These are phyloP conservation scores for Coriolopsis trogii DNA, from an alignment of 1,284 basidiomycete species.

Conservation along the genomic window DNA sequence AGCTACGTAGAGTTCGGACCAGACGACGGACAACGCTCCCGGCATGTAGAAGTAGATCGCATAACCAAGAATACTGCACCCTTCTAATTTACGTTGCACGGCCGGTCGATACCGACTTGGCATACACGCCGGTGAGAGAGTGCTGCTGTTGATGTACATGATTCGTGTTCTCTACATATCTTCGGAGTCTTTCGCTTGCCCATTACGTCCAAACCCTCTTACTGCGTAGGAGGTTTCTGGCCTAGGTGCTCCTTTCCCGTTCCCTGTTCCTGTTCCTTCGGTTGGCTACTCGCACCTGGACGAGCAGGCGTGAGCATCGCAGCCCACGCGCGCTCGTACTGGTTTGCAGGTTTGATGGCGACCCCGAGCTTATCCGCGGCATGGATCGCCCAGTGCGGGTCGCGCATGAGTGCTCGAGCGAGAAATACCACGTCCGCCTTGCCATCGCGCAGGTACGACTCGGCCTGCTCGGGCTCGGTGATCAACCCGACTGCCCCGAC, in stretches of 20 bases:
- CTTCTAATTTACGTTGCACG: background rate
- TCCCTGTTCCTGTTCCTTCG: background rate
- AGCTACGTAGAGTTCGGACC: constrained; percentile 3
- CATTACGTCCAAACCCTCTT: background rate
- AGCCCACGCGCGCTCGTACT: constrained; percentile 67
- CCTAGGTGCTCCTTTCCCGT: constrained; percentile 6
- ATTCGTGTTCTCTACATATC: no score
- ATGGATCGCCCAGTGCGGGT: constrained; percentile 57
- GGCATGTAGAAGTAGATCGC: constrained; percentile 20
- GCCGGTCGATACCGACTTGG: background rate
- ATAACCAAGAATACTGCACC: constrained; percentile 14
- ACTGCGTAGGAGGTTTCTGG: constrained; percentile 2
- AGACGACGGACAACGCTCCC: constrained; percentile 10
- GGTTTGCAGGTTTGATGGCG: constrained; percentile 63
- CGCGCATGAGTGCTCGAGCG: constrained; percentile 64
- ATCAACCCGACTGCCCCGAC: constrained; percentile 79
- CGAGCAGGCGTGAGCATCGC: constrained; percentile 42
- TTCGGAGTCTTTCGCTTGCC: no score
- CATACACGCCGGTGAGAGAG: background rate
- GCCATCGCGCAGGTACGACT: constrained; percentile 64
- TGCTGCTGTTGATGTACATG: no score
- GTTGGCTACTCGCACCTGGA: constrained; percentile 6
- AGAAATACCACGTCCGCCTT: constrained; percentile 73
- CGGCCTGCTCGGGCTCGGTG: constrained; percentile 63
- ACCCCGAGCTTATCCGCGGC: constrained; percentile 61